Evolutionary conservation across 2,329 filamentous ascomycete species (phyloP), one percentile per base, ranked within the genome.

Genomic region (Aspergillus aculeatus): DNA sequence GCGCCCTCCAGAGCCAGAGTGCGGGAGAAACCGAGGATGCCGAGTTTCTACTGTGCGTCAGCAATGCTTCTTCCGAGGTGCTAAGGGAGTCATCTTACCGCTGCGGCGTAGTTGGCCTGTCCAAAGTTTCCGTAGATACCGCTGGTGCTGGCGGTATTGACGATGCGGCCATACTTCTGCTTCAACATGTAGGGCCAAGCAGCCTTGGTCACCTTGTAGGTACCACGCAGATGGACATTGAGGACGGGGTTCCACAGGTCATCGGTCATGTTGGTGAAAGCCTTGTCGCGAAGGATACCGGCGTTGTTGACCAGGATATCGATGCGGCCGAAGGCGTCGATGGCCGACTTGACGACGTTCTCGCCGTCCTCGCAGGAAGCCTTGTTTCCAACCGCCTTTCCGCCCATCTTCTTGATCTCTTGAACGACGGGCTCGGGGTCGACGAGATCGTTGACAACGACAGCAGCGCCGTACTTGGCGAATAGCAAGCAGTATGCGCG

Each of bases 61-160:
- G 58, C 56, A 51, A 10, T 16, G 3, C 4, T 7, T 31, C 44
- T 49, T 9, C 44, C 51, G 16, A 16, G 21, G 14, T 19, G 2
- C 7, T 47, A 48, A 64, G 75, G 66, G 77, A 9, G 1, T 38
- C 14, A 44, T 83, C 87, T 81, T 84, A 90, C 88, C 59, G 91
- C 91, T 60, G 94, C 91, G 63, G 95, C 86, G 78, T 99, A 99
- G 84, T 99, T 99, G 71, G 94, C 91, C 80, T 99, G 95, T 64
- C 95, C 95, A 75, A 99, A 99, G 85, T 97, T 99, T 69, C 95
- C 95, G 76, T 99, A 99, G 77, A 99, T 96, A 78, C 95, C 95
- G 69, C 90, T 96, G 52, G 95, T 98, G 38, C 92, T 96, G 47
- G 95, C 95, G 51, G 95, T 99, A 84, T 99, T 99, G 73, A 99